Evolutionary conservation across 2,329 filamentous ascomycete species (phyloP).

Genomic region (Trichoderma arundinaceum): DNA sequence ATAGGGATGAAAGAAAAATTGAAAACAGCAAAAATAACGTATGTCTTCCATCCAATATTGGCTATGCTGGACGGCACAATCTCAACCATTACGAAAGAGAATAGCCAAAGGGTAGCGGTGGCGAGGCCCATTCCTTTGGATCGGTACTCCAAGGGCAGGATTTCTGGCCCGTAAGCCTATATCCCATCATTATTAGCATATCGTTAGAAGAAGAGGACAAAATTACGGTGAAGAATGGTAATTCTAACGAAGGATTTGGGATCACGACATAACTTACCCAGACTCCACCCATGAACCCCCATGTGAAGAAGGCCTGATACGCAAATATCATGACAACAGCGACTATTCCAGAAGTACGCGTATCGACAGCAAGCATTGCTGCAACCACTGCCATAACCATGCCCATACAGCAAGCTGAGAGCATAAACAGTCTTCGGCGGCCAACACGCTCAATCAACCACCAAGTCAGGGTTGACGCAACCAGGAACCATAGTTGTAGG

Average conservation of each 20-base stretch:
- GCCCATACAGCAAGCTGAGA: conserved; percentile 51
- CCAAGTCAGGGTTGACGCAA: conserved; percentile 52
- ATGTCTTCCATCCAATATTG: conserved; percentile 39
- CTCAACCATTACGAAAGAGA: conserved; percentile 41
- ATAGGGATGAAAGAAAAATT: conserved; percentile 40
- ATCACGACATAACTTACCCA: conserved; percentile 43
- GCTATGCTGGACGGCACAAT: conserved; percentile 35
- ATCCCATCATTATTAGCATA: background rate
- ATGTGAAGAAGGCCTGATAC: conserved; percentile 49
- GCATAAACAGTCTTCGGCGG: conserved; percentile 48
- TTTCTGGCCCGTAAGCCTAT: conserved; percentile 39
- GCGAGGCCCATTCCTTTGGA: conserved; percentile 44
- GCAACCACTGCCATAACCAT: conserved; percentile 50
- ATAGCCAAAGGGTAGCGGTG: conserved; percentile 45
- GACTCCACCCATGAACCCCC: conserved; percentile 47
- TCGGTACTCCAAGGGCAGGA: conserved; percentile 42
- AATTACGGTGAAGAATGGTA: background rate
- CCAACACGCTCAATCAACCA: conserved; percentile 55
- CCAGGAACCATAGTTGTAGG: conserved; percentile 54
- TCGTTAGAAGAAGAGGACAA: too few species aligned
- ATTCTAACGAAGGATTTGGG: background rate
- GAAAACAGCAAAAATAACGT: conserved; percentile 41
- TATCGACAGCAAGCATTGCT: conserved; percentile 45
- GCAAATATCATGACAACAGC: conserved; percentile 51
- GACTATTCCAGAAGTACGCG: conserved; percentile 45